Evolutionary conservation across 192 early-diverging fungal species (phyloP).

Genomic region (Dispira simplex): DNA sequence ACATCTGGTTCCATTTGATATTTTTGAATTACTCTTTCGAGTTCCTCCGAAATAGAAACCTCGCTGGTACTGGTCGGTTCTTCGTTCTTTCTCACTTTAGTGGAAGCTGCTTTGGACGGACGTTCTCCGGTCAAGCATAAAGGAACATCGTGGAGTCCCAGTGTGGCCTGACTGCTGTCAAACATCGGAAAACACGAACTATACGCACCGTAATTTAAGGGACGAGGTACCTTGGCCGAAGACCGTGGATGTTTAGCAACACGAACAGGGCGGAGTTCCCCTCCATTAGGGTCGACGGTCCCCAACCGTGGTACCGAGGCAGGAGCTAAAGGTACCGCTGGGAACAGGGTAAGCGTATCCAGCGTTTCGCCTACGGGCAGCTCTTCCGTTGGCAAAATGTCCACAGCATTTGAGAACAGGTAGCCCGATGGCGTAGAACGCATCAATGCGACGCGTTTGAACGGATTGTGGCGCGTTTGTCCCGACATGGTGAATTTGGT

Average conservation of each 20-base stretch:
- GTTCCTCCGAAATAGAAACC: too few relatives aligned
- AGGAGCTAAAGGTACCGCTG: background rate
- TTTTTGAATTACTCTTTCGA: background rate
- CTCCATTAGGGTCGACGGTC: background rate
- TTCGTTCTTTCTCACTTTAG: too few relatives aligned
- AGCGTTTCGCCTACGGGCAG: background rate
- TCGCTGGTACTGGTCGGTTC: too few relatives aligned
- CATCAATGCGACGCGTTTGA: background rate
- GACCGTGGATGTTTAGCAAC: too few relatives aligned
- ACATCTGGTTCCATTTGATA: background rate
- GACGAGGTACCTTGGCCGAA: background rate
- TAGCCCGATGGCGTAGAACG: background rate
- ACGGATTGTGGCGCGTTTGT: too few relatives aligned
- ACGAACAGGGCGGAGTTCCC: too few relatives aligned
- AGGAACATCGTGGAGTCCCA: background rate
- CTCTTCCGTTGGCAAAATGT: background rate
- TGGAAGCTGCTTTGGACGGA: too few relatives aligned
- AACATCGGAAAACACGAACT: slow-evolving; percentile 1
- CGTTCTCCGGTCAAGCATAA: too few relatives aligned
- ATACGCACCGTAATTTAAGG: background rate
- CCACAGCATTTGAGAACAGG: background rate
- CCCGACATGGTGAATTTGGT: too few relatives aligned
- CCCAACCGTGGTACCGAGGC: background rate
- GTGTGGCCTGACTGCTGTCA: background rate
- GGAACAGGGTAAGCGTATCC: background rate